These are phyloP conservation scores for Evernia prunastri DNA, from an alignment of 495 filamentous ascomycete species.

Conservation along the genomic window DNA sequence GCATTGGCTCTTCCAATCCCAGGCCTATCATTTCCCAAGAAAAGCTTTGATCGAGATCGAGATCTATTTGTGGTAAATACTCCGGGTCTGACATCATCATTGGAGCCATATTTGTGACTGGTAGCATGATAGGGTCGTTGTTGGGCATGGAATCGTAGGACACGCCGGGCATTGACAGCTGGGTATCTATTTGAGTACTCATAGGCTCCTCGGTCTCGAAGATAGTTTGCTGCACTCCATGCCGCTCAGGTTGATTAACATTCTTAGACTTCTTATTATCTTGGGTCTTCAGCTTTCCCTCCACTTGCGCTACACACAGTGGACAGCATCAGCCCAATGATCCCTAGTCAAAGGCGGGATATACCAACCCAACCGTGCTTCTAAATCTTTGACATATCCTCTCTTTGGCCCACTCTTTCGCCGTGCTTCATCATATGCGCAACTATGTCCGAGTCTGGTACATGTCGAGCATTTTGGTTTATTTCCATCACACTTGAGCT, in stretches of 20 bases:
- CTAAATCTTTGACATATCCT: conserved; percentile 95
- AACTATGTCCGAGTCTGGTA: conserved; percentile 78
- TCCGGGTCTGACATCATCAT: conserved; percentile 19
- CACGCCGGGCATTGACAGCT: conserved; percentile 19
- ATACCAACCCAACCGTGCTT: conserved; percentile 77
- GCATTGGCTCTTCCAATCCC: conserved; percentile 86
- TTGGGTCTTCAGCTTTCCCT: conserved; percentile 63
- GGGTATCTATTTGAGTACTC: conserved; percentile 10
- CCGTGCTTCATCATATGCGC: conserved; percentile 91
- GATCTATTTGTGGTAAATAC: conserved; percentile 16
- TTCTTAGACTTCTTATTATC: conserved; percentile 23
- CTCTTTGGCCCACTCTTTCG: conserved; percentile 97
- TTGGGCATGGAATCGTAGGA: conserved; percentile 27
- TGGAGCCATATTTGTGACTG: conserved; percentile 27
- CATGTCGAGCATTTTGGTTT: conserved; percentile 90
- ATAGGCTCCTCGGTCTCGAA: not conserved
- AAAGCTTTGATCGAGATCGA: conserved; percentile 38
- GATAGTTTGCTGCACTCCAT: conserved; percentile 22
- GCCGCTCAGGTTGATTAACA: conserved; percentile 28
- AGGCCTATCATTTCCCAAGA: conserved; percentile 93
- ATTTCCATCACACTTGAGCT: conserved; percentile 69
- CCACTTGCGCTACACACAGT: conserved; percentile 72
- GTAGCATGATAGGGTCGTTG: conserved; percentile 25
- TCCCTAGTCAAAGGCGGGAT: not conserved
- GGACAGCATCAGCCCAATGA: not conserved